phyloP scores from a whole-genome alignment of 163 green algal genomes.

The Coccomyxa subellipsoidea region DNA sequence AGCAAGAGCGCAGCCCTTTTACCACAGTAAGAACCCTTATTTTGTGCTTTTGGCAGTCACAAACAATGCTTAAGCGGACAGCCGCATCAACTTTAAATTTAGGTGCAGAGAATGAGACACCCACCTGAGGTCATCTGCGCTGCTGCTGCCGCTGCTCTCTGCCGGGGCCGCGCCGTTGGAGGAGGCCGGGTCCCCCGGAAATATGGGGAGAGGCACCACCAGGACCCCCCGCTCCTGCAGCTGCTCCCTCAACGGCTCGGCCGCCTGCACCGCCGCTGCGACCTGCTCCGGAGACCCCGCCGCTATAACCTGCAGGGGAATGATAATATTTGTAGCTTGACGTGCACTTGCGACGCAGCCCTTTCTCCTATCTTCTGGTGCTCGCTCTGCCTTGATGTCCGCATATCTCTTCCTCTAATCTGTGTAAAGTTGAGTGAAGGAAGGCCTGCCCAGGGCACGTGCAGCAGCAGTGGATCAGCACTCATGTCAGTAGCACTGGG shows the following conservation, averaged over 20 bases:
- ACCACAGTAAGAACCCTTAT: no score
- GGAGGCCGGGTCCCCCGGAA: neutral
- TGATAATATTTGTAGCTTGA: no score
- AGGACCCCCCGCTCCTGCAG: constrained; percentile 71
- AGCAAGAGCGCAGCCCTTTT: no score
- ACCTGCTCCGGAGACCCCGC: constrained; percentile 61
- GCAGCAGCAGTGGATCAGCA: no score
- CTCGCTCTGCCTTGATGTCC: no score
- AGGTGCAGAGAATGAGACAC: neutral
- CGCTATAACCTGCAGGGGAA: constrained; percentile 47
- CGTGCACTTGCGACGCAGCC: no score
- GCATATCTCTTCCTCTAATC: no score
- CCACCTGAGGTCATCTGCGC: neutral
- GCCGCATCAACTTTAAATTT: neutral
- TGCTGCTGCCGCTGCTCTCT: neutral
- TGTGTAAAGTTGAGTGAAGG: no score
- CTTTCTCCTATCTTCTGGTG: no score
- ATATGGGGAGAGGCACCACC: constrained; percentile 62
- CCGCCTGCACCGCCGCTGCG: constrained; percentile 43
- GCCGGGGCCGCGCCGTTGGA: neutral
- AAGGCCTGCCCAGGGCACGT: no score
- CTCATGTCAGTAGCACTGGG: no score
- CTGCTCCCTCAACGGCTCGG: constrained; percentile 60
- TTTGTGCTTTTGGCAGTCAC: no score
- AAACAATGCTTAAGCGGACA: neutral